Base-by-base conservation (phyloP, 169 alveolate genomes). In the Plasmodium gaboni region DNA sequence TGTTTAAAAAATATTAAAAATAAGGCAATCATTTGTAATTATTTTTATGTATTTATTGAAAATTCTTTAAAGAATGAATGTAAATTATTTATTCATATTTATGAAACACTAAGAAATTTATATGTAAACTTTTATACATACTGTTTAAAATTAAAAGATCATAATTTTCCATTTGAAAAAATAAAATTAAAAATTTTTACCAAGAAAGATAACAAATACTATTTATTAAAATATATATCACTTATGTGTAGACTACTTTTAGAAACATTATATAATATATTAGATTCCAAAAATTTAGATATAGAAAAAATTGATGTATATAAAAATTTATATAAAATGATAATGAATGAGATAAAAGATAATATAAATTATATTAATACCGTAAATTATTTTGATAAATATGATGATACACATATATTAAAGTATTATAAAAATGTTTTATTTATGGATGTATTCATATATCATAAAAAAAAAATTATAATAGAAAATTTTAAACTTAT, bases 1-100 rank as follows among this genome's bases (percentile, higher is more conserved):
- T 55, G 60, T 13, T 83, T 83, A 68, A 83, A 83, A 68, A 69
- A 69, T 53, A 83, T 83, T 42, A 59, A 67, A 55, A 83, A 51
- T 17, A 46, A 69, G 32, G 63, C 72, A 83, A 68, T 59, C 24
- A 67, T 69, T 61, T 83, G 91, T 63, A 83, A 59, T 59, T 83
- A 83, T 63, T 83, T 83, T 83, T 83, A 83, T 55, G 55, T 83
- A 2, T 83, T 83, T 83, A 83, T 83, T 68, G 91, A 83, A 71
- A 83, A 83, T 83, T 42, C 74, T n/a, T 53, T 83, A 72, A 83
- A 83, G 55, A 12, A 83, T 68, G 91, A 69, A 69, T 68, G 60
- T 83, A 51, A 69, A 38, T 68, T 83, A 46, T 83, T 83, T 68
- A 5, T 83, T 17, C 83, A 68, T 15, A 83, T 83, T 83, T 19